A percentile compares a stretch with the other conserved stretches of the same genome.
Conservation (phyloP, 352 stramenopile species). For the Lagenidium giganteum region DNA sequence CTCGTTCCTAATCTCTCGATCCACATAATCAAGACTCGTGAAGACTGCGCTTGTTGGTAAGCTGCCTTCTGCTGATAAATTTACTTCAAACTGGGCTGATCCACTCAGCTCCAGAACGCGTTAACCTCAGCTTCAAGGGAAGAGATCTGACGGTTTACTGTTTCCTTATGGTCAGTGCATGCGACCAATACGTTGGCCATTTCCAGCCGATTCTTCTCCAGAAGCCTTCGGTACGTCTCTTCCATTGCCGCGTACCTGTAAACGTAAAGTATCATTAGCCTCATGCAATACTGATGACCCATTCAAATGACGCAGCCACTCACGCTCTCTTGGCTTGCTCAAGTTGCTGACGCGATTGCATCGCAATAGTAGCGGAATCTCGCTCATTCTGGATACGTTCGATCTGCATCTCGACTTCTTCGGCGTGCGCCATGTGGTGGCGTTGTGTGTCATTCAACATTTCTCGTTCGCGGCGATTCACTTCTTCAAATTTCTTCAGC, state of each 20-base stretch:
- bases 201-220: slow-evolving; percentile 59
- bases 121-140: slow-evolving; percentile 53
- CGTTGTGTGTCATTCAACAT: slow-evolving; percentile 29
- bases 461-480: slow-evolving; percentile 48
- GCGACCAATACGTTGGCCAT: slow-evolving; percentile 54
- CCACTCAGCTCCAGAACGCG: slow-evolving; percentile 48
- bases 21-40: too few relatives aligned
- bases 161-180: slow-evolving; percentile 65
- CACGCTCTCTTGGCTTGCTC: slow-evolving; percentile 52
- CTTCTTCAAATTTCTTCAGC: slow-evolving; percentile 52
- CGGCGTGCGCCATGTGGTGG: slow-evolving; percentile 40
- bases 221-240: slow-evolving; percentile 35
- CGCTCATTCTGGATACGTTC: slow-evolving; percentile 58
- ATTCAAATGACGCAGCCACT: slow-evolving; percentile 8
- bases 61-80: too few relatives aligned
- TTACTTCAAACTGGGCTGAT: too few relatives aligned
- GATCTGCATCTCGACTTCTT: slow-evolving; percentile 73
- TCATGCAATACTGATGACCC: too few relatives aligned
- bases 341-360: slow-evolving; percentile 30
- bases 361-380: slow-evolving; percentile 40
- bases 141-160: slow-evolving; percentile 48
- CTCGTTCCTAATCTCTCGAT: too few relatives aligned
- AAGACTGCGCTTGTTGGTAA: slow-evolving; percentile 1
- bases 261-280: too few relatives aligned
- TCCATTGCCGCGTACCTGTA: slow-evolving; percentile 41